Base-by-base conservation (phyloP, 768 basidiomycete species). In the Hemileccinum rubropunctum region DNA sequence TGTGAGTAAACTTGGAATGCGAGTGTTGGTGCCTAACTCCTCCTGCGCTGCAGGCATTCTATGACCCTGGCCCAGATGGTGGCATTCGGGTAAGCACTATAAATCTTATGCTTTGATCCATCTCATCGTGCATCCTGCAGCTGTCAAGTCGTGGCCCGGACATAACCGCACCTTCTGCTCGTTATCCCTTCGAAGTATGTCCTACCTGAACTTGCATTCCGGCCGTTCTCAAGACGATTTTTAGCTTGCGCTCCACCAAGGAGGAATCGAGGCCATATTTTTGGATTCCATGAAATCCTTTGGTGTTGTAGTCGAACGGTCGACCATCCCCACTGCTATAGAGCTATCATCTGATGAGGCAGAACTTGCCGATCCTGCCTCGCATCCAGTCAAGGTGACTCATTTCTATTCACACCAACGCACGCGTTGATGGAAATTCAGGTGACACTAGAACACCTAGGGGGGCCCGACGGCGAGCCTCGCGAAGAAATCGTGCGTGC, bases 101-200 rank as follows among this genome's bases (percentile, higher is more conserved):
- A 21, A 14, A 18, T 3, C 17, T 21, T 14, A 15, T 26, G 15
- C 20, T n/a, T 18, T 45, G 6, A 45, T 48, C 8, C 11, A 13
- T 47, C 41, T 47, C 18, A 45, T 37, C 18, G 5, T 37, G 42
- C 11, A 7, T 37, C 23, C 33, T 18, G 48, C 44, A 88, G 85
- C 73, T 84, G 9, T 81, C 81, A 11, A 79, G 82, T 45, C 77
- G 84, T 10, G 75, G 77, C 0, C 71, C 80, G 3, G 84, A 86
- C 61, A 72, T 88, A 13, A 78, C 73, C 3, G 80, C 82, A 4
- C 71, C 79, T 0, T 75, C 76, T 13, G 84, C 86, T 13, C 75
- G 85, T 32, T 88, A 80, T 64, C 86, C 83, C 4, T 88, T 84
- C 53, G 86, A 86, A 68, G 86, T 83, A 56, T 47, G 64, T 50